Evolutionary conservation across 1,284 basidiomycete genomes (phyloP), one percentile per base, ranked within the genome.

Genomic region (Pseudozyma pruni): DNA sequence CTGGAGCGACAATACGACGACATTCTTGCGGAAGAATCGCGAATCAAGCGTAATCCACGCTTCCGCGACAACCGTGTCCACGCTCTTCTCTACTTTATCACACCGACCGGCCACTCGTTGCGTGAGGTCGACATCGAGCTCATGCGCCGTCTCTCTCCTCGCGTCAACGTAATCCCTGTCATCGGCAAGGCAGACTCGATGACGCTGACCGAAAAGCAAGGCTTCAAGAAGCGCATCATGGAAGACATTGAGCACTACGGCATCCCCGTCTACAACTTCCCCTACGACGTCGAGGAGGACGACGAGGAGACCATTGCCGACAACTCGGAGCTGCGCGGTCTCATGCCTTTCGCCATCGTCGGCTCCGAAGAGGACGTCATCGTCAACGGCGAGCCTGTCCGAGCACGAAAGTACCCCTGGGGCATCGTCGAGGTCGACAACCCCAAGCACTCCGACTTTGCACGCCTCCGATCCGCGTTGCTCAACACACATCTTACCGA

Each of bases 181-280:
- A 89, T 99, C 81, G 96, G 96, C 75, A 98, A 98, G 84, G 91
- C 94, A 8, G 96, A 99, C 84, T 90, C 92, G 8, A 85, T 99
- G 82, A 98, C 95, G 16, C 59, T 63, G 27, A 48, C 50, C 31
- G 80, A 82, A 61, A 64, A 69, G 44, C 88, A 88, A 66, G 93
- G 90, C 11, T 99, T 98, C 89, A 98, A 97, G 88, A 94, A 94
- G 85, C 87, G 96, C 38, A 69, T 98, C 81, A 98, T 98, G 94
- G 94, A 98, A 85, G 95, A 99, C 83, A 98, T 99, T 75, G 95
- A 98, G 82, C 88, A 98, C 86, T 98, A 98, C 83, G 90, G 91
- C 73, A 98, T 99, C 76, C 95, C 96, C 7, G 91, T 98, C 41
- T 99, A 98, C 87, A 98, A 98, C 86, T 98, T 98, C 88, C 96